phyloP scores from a whole-genome alignment of 495 filamentous ascomycete species.

The Daldinia grandis region DNA sequence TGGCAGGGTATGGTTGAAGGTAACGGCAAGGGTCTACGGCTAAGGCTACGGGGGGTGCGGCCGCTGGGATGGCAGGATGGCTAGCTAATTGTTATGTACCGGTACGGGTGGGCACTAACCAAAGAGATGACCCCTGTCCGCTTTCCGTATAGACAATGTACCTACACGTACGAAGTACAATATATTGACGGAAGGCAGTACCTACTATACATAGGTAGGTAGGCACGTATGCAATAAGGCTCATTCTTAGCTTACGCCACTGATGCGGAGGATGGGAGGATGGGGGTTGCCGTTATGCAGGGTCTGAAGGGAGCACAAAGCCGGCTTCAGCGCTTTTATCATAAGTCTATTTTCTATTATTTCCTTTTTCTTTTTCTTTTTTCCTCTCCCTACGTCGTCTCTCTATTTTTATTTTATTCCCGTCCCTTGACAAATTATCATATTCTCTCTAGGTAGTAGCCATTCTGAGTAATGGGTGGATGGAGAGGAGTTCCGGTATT shows the following conservation, averaged over 20 bases:
- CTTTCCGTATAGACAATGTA: slow-evolving; percentile 14
- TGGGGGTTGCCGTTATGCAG: slow-evolving; percentile 51
- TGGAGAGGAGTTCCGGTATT: background rate
- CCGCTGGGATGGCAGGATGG: slow-evolving; percentile 5
- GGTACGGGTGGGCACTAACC: slow-evolving; percentile 34
- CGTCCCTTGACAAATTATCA: slow-evolving; percentile 5
- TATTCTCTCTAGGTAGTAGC: background rate
- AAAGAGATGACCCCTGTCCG: slow-evolving; percentile 14
- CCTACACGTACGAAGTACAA: slow-evolving; percentile 12
- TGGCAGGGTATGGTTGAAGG: slow-evolving; percentile 42
- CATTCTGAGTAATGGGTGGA: background rate
- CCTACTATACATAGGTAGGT: slow-evolving; percentile 13
- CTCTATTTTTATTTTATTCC: slow-evolving; percentile 7
- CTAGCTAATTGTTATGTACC: slow-evolving; percentile 28
- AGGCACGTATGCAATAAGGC: slow-evolving; percentile 15
- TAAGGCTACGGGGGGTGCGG: slow-evolving; percentile 39
- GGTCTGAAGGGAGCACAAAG: slow-evolving; percentile 45
- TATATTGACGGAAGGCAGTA: slow-evolving; percentile 4
- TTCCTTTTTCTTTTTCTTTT: background rate
- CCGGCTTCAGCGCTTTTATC: slow-evolving; percentile 19
- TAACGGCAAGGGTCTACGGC: slow-evolving; percentile 42
- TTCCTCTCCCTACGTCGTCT: background rate
- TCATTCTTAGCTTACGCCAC: slow-evolving; percentile 53
- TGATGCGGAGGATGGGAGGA: slow-evolving; percentile 50
- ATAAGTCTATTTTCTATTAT: slow-evolving; percentile 12